Conservation (phyloP, 2,329 filamentous ascomycete species). For the Dactylellina haptotyla region DNA sequence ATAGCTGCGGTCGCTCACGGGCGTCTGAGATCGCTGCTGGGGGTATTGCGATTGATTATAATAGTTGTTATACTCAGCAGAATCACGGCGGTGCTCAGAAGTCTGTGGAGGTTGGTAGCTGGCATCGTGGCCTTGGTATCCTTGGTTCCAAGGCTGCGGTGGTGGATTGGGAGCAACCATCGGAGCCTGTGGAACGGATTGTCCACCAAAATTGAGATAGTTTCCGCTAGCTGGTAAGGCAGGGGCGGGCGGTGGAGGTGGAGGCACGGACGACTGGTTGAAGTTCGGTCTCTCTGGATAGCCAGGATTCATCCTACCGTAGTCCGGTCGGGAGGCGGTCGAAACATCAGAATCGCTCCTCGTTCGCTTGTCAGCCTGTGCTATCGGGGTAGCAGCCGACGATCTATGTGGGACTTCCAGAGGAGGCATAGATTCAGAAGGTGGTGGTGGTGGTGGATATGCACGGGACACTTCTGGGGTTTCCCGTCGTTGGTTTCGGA, state of each 20-base stretch:
- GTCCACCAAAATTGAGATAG: slow-evolving; percentile 52
- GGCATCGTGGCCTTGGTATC: slow-evolving; percentile 42
- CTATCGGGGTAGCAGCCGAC: slow-evolving; percentile 51
- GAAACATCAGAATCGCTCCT: slow-evolving; percentile 58
- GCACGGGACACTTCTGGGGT: slow-evolving; percentile 43
- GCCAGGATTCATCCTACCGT: slow-evolving; percentile 36
- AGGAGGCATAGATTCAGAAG: slow-evolving; percentile 50
- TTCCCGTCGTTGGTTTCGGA: slow-evolving; percentile 49
- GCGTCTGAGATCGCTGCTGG: slow-evolving; percentile 43
- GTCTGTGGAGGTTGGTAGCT: slow-evolving; percentile 39
- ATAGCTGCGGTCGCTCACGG: slow-evolving; percentile 49
- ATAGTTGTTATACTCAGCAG: slow-evolving; percentile 45
- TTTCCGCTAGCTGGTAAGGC: slow-evolving; percentile 31
- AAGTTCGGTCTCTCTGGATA: slow-evolving; percentile 45
- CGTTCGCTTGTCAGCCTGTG: slow-evolving; percentile 55
- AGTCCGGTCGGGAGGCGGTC: slow-evolving; percentile 53
- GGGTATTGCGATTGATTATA: slow-evolving; percentile 47
- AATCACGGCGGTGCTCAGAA: slow-evolving; percentile 47
- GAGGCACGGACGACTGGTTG: slow-evolving; percentile 31
- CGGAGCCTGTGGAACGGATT: slow-evolving; percentile 43
- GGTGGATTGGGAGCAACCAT: slow-evolving; percentile 50
- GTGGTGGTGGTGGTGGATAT: slow-evolving; percentile 34
- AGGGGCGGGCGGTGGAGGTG: slow-evolving; percentile 34
- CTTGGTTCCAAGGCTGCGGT: slow-evolving; percentile 44
- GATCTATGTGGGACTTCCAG: slow-evolving; percentile 56